These are phyloP conservation scores for Aspergillus biplanus DNA, from an alignment of 495 filamentous ascomycete genomes.

Conservation along the genomic window DNA sequence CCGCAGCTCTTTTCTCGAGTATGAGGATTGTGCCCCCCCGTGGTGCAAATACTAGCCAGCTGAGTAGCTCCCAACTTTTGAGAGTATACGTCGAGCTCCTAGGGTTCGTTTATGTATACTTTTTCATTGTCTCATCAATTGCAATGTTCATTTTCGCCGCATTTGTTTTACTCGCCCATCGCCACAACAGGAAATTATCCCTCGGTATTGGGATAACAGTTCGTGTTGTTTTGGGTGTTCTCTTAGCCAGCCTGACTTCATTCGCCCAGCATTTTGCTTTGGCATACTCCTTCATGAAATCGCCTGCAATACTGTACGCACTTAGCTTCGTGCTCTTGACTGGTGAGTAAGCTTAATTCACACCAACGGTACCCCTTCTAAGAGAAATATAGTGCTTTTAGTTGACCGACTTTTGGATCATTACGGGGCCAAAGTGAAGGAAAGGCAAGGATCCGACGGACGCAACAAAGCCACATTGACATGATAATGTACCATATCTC, in stretches of 20 bases:
- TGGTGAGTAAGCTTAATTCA: constrained; percentile 32
- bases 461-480: constrained; percentile 30
- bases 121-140: constrained; percentile 41
- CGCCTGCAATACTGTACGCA: constrained; percentile 46
- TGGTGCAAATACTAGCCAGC: constrained; percentile 30
- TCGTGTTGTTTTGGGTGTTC: constrained; percentile 34
- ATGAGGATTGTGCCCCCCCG: constrained; percentile 45
- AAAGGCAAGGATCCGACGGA: constrained; percentile 34
- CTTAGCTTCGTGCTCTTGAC: constrained; percentile 40
- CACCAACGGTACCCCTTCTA: constrained; percentile 10
- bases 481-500: constrained; percentile 8
- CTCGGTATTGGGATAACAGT: constrained; percentile 32
- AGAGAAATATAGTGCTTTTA: constrained; percentile 36
- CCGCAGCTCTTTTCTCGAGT: constrained; percentile 46
- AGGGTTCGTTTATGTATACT: constrained; percentile 49
- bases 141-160: constrained; percentile 41
- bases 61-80: constrained; percentile 38
- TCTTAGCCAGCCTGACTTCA: constrained; percentile 35
- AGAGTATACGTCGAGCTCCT: constrained; percentile 45
- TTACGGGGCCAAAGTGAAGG: constrained; percentile 28
- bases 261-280: constrained; percentile 40
- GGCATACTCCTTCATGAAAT: constrained; percentile 46
- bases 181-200: constrained; percentile 29
- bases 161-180: constrained; percentile 34
- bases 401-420: constrained; percentile 50